Evolutionary conservation across 306 rosid species (phyloP), one percentile per base, ranked within the genome.

Genomic region (Medicago arabica): DNA sequence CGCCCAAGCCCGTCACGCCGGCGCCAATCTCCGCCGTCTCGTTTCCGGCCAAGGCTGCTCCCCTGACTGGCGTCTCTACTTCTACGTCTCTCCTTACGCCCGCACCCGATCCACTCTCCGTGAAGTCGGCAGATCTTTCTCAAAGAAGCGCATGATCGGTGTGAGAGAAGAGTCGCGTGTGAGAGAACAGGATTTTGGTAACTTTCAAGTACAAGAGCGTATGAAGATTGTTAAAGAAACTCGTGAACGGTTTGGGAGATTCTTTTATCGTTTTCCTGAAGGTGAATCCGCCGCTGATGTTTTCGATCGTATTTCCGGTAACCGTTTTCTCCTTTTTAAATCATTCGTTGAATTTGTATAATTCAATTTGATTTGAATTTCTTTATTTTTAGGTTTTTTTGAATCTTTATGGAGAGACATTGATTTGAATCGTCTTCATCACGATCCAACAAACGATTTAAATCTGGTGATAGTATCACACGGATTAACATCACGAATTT

Each of bases 211-310:
- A 15, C 62, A 90, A 71, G 98, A 95, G 81, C 80, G 93, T 18
- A 95, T 95, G 98, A 77, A 75, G 34, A 77, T 17, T 2, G 59
- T 84, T n/a, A 87, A 95, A 77, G 78, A 85, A 84, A 76, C 88
- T 0, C 81, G 97, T 11, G 84, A 86, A 67, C 78, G 86, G 1
- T 94, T 90, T 14, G 97, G 97, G 0, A 83, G 96, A 5, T 94
- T 94, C 80, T 94, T 88, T 82, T 94, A 94, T 60, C 92, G 97
- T 0, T 94, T 94, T 19, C 98, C 98, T 0, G 97, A 94, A 71
- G 98, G 98, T 13, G 98, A 94, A 50, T 94, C 98, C 34, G 98
- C 98, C 34, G 97, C 97, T 38, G 97, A 93, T 50, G 92, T 91
- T 34, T 93, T 74, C 71, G 97, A 93, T 76, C 98, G 97, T 69